Evolutionary conservation across 2,329 filamentous ascomycete genomes (phyloP), one percentile per base, ranked within the genome.

Genomic region (Leptographium radiaticola): DNA sequence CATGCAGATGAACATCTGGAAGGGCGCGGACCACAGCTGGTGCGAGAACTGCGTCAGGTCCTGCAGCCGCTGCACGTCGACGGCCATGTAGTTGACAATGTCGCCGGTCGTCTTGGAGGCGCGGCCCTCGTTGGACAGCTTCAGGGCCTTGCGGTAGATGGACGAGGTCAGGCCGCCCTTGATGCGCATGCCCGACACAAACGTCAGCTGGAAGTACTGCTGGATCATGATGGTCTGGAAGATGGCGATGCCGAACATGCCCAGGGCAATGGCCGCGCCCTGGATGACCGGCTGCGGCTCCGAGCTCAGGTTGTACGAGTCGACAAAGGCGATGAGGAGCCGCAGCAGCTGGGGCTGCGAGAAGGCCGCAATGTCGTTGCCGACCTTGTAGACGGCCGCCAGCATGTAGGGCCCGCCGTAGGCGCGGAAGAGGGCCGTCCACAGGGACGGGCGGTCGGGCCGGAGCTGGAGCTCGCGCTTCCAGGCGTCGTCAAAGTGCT

Each of bases 11-110:
- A 82, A 76, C 63, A 98, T 98, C 68, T 98, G 94, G 69, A 97
- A 95, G 3, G 93, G 93, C 3, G 94, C 91, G 45, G 90, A 96
- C 89, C 93, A 96, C 12, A 95, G 73, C 67, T 97, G 91, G 65
- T 95, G 90, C 18, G 88, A 89, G 66, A 93, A 98, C 64, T 98
- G 94, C 2, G 91, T 89, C 55, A 98, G 74, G 69, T 98, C 93
- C 63, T 96, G 87, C 18, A 98, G 77, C 59, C 94, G 85, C 69
- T 98, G 93, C 15, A 91, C 91, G 66, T 98, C 93, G 11, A 98
- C 91, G 47, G 94, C 93, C 91, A 98, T 98, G 70, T 95, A 93
- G 66, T 98, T 98, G 66, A 98, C 93, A 64, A 98, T 97, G 64
- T 98, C 94, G 55, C 93, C 93, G 0, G 93, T 98, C 0, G 88